phyloP scores from a whole-genome alignment of 1,284 basidiomycete species.

The Sanghuangporus sanghuang region DNA sequence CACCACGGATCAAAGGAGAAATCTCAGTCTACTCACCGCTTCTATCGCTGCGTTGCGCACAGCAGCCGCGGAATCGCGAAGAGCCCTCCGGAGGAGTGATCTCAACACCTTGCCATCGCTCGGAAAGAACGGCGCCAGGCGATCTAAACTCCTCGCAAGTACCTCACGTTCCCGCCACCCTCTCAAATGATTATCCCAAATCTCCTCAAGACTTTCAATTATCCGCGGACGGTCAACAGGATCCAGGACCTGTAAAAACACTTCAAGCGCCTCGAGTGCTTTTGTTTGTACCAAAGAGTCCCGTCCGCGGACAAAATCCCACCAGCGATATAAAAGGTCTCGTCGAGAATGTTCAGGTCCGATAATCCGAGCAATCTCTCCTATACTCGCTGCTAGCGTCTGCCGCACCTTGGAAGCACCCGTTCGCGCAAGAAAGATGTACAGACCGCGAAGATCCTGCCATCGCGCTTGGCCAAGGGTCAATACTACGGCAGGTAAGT shows the following conservation, averaged over 20 bases:
- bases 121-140: slow-evolving; percentile 37
- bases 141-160: slow-evolving; percentile 53
- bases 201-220: slow-evolving; percentile 46
- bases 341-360: slow-evolving; percentile 61
- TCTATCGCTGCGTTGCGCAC: slow-evolving; percentile 76
- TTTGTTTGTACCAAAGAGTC: slow-evolving; percentile 70
- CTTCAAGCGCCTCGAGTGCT: slow-evolving; percentile 57
- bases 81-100: slow-evolving; percentile 53
- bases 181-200: slow-evolving; percentile 61
- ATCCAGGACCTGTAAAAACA: slow-evolving; percentile 54
- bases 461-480: slow-evolving; percentile 79
- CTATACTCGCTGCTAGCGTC: slow-evolving; percentile 82
- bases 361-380: slow-evolving; percentile 86
- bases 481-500: slow-evolving; percentile 87
- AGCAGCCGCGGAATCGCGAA: slow-evolving; percentile 79
- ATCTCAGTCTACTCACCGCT: slow-evolving; percentile 44
- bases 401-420: slow-evolving; percentile 61
- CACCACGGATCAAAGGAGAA: slow-evolving; percentile 19
- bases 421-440: slow-evolving; percentile 59
- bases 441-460: slow-evolving; percentile 69
- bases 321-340: slow-evolving; percentile 78
- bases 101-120: slow-evolving; percentile 25
- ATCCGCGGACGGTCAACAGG: slow-evolving; percentile 45
- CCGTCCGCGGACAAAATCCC: slow-evolving; percentile 51
- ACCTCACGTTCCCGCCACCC: slow-evolving; percentile 85